Conservation (phyloP, 148 eudicot genomes). For the Rhododendron simsii region DNA sequence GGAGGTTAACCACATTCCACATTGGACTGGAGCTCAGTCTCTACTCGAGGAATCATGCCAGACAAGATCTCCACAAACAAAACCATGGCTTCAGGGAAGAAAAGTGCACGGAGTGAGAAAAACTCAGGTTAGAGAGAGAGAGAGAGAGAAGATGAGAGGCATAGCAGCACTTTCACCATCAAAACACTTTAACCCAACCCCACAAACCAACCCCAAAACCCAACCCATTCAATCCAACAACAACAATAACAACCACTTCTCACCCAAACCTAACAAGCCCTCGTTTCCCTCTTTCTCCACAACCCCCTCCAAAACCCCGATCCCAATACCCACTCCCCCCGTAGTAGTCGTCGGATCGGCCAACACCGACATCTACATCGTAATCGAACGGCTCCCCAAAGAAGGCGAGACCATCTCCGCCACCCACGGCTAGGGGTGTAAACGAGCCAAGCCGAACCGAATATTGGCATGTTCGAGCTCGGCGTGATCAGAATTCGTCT, state of each 20-base stretch:
- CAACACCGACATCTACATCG: constrained; percentile 87
- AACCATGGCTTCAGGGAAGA: not conserved
- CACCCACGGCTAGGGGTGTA: no score
- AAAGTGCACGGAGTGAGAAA: not conserved
- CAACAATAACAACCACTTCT: not conserved
- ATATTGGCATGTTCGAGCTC: no score
- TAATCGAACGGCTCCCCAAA: constrained; percentile 68
- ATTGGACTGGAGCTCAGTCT: not conserved
- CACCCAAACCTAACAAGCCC: constrained; percentile 21
- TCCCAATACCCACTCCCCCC: constrained; percentile 28
- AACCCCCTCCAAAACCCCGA: constrained; percentile 32
- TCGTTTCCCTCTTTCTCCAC: constrained; percentile 27
- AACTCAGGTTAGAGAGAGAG: no score
- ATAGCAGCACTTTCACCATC: constrained; percentile 32
- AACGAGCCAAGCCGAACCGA: no score
- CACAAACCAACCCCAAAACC: constrained; percentile 13
- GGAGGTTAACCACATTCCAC: not conserved
- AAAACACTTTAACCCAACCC: constrained; percentile 19
- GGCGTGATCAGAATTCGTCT: no score
- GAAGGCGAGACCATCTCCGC: constrained; percentile 91
- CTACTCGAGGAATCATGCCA: not conserved
- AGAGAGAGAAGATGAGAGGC: constrained; percentile 16
- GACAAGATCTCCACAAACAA: not conserved
- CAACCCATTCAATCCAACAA: constrained; percentile 2
- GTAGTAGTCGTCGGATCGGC: constrained; percentile 95